A percentile compares a stretch with the other conserved stretches of the same genome.
Evolutionary conservation across 2,329 filamentous ascomycete genomes (phyloP).

Genomic region (Diaporthe aspalathi): DNA sequence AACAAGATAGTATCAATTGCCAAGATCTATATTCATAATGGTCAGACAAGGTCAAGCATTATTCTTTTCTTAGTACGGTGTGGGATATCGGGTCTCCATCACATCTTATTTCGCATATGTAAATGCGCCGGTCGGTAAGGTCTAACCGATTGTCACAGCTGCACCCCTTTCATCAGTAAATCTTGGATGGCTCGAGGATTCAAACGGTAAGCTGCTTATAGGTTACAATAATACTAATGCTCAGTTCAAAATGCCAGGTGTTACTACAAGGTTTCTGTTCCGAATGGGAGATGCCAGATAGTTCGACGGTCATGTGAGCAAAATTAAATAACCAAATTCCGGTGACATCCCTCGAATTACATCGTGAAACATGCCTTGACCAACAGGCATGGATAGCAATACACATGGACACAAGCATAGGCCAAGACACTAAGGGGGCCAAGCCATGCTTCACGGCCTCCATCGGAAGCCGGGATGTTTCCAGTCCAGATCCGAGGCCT

Average conservation of each 20-base stretch:
- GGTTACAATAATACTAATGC: too few species aligned
- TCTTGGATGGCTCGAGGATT: not conserved
- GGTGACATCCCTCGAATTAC: not conserved
- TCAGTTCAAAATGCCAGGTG: not conserved
- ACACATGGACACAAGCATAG: not conserved
- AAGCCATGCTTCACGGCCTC: conserved; percentile 47
- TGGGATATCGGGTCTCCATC: too few species aligned
- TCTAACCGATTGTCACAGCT: not conserved
- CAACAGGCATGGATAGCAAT: not conserved
- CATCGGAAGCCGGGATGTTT: conserved; percentile 74
- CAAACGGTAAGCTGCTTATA: not conserved
- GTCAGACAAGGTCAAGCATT: not conserved
- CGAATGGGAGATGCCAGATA: not conserved
- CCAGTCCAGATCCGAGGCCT: conserved; percentile 73
- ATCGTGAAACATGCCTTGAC: not conserved
- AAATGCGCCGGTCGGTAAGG: too few species aligned
- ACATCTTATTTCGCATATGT: too few species aligned
- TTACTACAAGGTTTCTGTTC: not conserved
- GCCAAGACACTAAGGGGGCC: conserved; percentile 5
- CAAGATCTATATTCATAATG: too few species aligned
- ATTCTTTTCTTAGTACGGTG: too few species aligned
- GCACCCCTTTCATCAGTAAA: not conserved
- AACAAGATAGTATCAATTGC: too few species aligned
- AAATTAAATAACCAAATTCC: not conserved
- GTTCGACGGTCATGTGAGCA: not conserved